A percentile compares a stretch with the other conserved stretches of the same genome.
Evolutionary conservation across 106 monocot species (phyloP).

Genomic region (Allium sativum): DNA sequence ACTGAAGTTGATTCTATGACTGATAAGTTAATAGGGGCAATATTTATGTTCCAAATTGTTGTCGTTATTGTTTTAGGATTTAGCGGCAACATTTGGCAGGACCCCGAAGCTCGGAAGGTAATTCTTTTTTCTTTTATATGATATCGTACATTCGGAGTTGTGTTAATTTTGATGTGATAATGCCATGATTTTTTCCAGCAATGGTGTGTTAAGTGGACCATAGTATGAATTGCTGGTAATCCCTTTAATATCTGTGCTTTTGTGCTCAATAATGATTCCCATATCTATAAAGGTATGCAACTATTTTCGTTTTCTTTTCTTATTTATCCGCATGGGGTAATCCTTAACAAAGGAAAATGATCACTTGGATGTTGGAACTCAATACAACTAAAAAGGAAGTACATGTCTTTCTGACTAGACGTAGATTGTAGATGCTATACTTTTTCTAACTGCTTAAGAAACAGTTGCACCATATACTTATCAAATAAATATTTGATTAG

Average conservation of each 20-base stretch:
- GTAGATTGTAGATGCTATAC: too few relatives aligned
- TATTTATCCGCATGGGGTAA: neutral
- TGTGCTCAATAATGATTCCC: conserved; percentile 99
- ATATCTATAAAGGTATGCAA: conserved; percentile 90
- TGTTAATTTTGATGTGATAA: too few relatives aligned
- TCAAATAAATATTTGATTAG: too few relatives aligned
- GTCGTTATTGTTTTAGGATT: conserved; percentile 89
- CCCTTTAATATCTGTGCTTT: conserved; percentile 87
- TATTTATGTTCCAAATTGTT: conserved; percentile 95
- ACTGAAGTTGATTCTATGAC: conserved; percentile 94
- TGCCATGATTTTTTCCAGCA: conserved; percentile 56
- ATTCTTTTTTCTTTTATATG: conserved; percentile 1
- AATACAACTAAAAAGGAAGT: too few relatives aligned
- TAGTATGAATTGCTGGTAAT: conserved; percentile 93
- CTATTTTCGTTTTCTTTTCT: neutral
- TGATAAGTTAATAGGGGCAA: conserved; percentile 93
- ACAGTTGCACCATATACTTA: too few relatives aligned
- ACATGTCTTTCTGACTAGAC: too few relatives aligned
- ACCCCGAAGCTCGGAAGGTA: conserved; percentile 87
- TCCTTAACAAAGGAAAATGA: too few relatives aligned
- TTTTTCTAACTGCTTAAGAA: too few relatives aligned
- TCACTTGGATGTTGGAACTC: too few relatives aligned
- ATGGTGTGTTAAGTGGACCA: conserved; percentile 90
- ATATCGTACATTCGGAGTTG: conserved; percentile 1
- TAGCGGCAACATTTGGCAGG: conserved; percentile 94